Evolutionary conservation across 768 basidiomycete genomes (phyloP).

Genomic region (Peribolospora kevripleyi): DNA sequence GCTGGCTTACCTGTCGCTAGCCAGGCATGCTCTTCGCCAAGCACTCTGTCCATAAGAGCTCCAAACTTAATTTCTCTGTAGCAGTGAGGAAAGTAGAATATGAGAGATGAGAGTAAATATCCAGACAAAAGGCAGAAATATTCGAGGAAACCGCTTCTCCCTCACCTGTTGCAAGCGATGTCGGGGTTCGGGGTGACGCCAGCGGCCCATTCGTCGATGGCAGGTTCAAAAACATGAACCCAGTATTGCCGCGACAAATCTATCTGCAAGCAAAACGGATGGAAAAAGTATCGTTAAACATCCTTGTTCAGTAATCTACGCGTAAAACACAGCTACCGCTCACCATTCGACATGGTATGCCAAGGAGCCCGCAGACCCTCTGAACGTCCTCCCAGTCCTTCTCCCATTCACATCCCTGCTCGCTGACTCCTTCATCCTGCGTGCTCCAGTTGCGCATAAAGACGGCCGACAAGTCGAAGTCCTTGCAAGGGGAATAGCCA

Average conservation of each 20-base stretch:
- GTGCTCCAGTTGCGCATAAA: slow-evolving; percentile 97
- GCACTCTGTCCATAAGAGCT: slow-evolving; percentile 37
- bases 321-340: slow-evolving; percentile 1
- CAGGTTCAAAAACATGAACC: slow-evolving; percentile 71
- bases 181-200: slow-evolving; percentile 83
- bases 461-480: slow-evolving; percentile 59
- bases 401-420: slow-evolving; percentile 84
- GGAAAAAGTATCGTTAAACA: neutral
- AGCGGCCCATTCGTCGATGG: slow-evolving; percentile 45
- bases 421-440: slow-evolving; percentile 50
- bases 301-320: neutral
- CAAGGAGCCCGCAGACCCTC: slow-evolving; percentile 44
- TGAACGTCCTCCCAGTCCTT: slow-evolving; percentile 82
- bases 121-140: neutral
- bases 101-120: neutral
- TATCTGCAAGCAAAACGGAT: slow-evolving; percentile 25
- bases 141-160: slow-evolving; percentile 3
- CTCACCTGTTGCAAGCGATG: slow-evolving; percentile 64
- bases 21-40: slow-evolving; percentile 39
- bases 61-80: slow-evolving; percentile 75
- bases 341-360: slow-evolving; percentile 39
- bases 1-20: slow-evolving; percentile 34
- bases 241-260: slow-evolving; percentile 82
- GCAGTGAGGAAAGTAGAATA: neutral
- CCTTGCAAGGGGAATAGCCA: slow-evolving; percentile 22